Percentiles rank a stretch among this genome's conserved stretches.
These are phyloP conservation scores for Nicotiana tabacum DNA, from an alignment of 257 asterid genomes.

Conservation along the genomic window DNA sequence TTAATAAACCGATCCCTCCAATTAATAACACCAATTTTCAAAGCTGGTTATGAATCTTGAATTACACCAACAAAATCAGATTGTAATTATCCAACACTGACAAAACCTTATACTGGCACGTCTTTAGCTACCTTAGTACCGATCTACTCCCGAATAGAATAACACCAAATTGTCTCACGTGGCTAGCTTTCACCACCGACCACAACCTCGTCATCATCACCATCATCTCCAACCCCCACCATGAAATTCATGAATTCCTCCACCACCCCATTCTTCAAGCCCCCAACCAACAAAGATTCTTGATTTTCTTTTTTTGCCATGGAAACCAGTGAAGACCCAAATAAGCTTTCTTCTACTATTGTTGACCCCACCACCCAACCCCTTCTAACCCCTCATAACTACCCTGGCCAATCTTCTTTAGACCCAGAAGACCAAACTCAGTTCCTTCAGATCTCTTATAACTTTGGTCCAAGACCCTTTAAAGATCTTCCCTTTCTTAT, in stretches of 20 bases:
- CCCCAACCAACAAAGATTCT: background rate
- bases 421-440: conserved; percentile 58
- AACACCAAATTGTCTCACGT: conserved; percentile 23
- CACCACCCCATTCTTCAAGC: conserved; percentile 9
- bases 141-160: conserved; percentile 15
- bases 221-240: conserved; percentile 11
- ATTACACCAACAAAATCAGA: background rate
- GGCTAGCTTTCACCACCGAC: conserved; percentile 3
- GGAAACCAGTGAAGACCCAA: conserved; percentile 56
- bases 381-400: conserved; percentile 25
- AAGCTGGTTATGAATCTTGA: background rate
- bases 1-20: too few relatives aligned
- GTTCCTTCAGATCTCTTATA: conserved; percentile 90
- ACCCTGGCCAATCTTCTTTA: conserved; percentile 25
- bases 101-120: conserved; percentile 2
- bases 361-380: conserved; percentile 29
- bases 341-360: conserved; percentile 39
- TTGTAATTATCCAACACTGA: background rate
- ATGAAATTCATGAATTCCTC: background rate
- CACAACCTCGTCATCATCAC: background rate
- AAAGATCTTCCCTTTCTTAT: conserved; percentile 67
- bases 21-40: too few relatives aligned
- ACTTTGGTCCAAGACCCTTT: conserved; percentile 56
- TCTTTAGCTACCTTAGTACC: background rate
- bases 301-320: conserved; percentile 11